These are phyloP conservation scores for Alternaria rosae DNA, from an alignment of 2,329 filamentous ascomycete species.

Conservation along the genomic window DNA sequence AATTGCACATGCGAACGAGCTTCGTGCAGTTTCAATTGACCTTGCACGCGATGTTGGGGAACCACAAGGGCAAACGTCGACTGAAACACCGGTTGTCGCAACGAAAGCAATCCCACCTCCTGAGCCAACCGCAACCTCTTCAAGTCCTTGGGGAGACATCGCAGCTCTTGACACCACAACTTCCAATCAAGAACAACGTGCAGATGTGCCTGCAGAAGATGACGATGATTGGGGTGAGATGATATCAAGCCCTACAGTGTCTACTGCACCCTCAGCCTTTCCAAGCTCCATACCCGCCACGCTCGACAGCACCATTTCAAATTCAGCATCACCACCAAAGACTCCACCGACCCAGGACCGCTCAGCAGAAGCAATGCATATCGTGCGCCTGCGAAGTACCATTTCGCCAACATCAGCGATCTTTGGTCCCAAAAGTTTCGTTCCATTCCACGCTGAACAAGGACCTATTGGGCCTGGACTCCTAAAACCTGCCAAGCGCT, in stretches of 20 bases:
- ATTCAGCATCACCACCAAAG: conserved; percentile 21
- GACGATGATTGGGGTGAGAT: conserved; percentile 52
- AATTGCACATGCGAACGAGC: conserved; percentile 28
- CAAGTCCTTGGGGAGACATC: conserved; percentile 27
- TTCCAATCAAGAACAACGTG: conserved; percentile 5
- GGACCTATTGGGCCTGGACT: conserved; percentile 42
- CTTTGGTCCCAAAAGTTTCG: conserved; percentile 39
- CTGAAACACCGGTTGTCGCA: conserved; percentile 28
- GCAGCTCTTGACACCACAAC: conserved; percentile 21
- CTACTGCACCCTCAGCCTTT: conserved; percentile 27
- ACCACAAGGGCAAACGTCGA: conserved; percentile 25
- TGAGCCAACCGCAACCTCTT: conserved; percentile 9
- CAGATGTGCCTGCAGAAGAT: conserved; percentile 22
- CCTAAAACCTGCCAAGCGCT: conserved; percentile 34
- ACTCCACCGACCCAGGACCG: conserved; percentile 14
- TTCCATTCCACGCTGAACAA: conserved; percentile 33
- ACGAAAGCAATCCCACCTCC: conserved; percentile 20
- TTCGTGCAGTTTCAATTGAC: conserved; percentile 23
- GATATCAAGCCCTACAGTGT: conserved; percentile 45
- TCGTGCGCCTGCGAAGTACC: conserved; percentile 41
- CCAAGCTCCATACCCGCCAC: conserved; percentile 14
- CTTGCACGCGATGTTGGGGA: conserved; percentile 9
- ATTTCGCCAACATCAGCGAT: conserved; percentile 46
- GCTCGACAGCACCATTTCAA: conserved; percentile 17
- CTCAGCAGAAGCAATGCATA: conserved; percentile 31